Percentiles rank a stretch among this genome's conserved stretches.
phyloP scores from a whole-genome alignment of 495 filamentous ascomycete species.

The Aspergillus carlsbadensis region DNA sequence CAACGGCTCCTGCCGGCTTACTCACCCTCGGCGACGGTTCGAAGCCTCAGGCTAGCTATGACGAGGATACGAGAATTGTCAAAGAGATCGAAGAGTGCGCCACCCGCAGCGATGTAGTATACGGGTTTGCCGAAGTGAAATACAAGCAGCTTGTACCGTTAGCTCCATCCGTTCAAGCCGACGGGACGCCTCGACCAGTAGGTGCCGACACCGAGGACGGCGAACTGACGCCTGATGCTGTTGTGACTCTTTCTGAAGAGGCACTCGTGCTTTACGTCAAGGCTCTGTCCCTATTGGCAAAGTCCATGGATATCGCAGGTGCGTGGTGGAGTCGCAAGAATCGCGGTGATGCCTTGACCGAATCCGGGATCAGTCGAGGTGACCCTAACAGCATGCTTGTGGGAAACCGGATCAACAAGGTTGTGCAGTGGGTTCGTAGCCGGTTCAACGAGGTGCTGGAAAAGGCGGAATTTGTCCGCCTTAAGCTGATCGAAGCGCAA shows the following conservation, averaged over 20 bases:
- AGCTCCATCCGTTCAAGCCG: slow-evolving; percentile 66
- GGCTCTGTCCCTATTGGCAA: slow-evolving; percentile 80
- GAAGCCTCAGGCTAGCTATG: slow-evolving; percentile 56
- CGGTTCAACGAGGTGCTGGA: slow-evolving; percentile 96
- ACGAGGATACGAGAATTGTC: slow-evolving; percentile 79
- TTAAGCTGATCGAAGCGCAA: slow-evolving; percentile 85
- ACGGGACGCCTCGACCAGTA: slow-evolving; percentile 33
- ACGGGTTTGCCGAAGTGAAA: slow-evolving; percentile 96
- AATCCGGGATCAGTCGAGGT: slow-evolving; percentile 40
- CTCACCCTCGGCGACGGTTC: slow-evolving; percentile 65
- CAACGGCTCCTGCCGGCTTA: slow-evolving; percentile 58
- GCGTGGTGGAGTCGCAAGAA: slow-evolving; percentile 85
- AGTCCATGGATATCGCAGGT: slow-evolving; percentile 95
- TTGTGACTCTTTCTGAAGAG: slow-evolving; percentile 87
- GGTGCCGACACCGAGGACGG: slow-evolving; percentile 38
- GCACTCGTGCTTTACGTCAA: slow-evolving; percentile 96
- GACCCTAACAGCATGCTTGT: slow-evolving; percentile 51
- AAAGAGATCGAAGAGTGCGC: slow-evolving; percentile 87
- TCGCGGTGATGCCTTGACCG: slow-evolving; percentile 58
- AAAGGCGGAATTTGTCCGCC: slow-evolving; percentile 86
- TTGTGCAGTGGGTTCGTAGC: slow-evolving; percentile 90
- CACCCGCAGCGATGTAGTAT: slow-evolving; percentile 90
- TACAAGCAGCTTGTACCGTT: slow-evolving; percentile 92
- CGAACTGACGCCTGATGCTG: slow-evolving; percentile 75
- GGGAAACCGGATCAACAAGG: slow-evolving; percentile 80